Conservation (phyloP, 2,329 filamentous ascomycete species). For the Fusarium sulawesiense region DNA sequence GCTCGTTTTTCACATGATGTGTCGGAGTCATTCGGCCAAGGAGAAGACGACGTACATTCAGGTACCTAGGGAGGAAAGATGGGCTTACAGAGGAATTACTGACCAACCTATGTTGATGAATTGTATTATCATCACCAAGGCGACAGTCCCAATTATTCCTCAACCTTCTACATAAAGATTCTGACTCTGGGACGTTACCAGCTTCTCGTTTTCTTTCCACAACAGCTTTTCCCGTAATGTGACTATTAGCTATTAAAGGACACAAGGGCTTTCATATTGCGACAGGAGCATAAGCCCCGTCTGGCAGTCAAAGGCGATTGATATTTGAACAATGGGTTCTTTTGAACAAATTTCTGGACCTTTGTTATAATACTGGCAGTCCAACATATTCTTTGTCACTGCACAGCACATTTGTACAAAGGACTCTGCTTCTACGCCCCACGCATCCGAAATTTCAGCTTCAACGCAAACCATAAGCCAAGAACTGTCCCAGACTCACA, state of each 20-base stretch:
- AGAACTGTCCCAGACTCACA: too few relatives aligned
- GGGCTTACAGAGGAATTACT: too few relatives aligned
- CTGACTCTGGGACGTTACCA: neutral
- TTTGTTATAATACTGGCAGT: neutral
- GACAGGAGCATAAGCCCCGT: neutral
- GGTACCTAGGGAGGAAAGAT: too few relatives aligned
- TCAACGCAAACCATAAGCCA: too few relatives aligned
- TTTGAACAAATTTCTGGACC: neutral
- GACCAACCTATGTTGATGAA: too few relatives aligned
- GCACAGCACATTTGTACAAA: neutral
- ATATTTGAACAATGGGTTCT: neutral
- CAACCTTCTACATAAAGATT: too few relatives aligned
- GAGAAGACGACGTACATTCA: too few relatives aligned
- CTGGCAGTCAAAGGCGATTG: neutral
- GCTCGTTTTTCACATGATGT: too few relatives aligned
- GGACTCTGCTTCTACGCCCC: neutral
- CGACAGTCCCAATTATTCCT: too few relatives aligned
- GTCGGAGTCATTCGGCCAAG: too few relatives aligned
- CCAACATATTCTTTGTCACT: neutral
- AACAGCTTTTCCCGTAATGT: neutral
- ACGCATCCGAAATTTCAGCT: neutral
- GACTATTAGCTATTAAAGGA: neutral
- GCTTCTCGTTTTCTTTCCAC: neutral
- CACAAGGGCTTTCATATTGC: neutral
- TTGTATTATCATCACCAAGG: too few relatives aligned